Base-by-base conservation (phyloP, 345 rosid genomes). In the Dovyalis caffra region DNA sequence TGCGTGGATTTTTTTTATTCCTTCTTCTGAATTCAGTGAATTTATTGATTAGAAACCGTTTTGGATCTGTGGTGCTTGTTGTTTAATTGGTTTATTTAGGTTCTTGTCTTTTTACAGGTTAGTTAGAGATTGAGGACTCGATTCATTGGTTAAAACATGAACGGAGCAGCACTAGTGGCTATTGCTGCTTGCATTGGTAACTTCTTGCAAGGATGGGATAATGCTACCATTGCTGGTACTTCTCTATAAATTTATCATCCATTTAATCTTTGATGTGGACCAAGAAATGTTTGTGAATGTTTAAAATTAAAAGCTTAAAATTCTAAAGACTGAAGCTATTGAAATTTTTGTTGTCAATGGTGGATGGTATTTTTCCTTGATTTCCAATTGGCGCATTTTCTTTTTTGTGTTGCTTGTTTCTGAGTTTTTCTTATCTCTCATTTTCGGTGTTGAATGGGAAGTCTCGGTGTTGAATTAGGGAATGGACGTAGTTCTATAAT, bases 131-230 rank as follows among this genome's bases (percentile, higher is more conserved):
- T 74, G 56, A 63, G 66, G 70, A 37, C 69, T 73, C 75, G 76
- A 77, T 78, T 71, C 60, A 29, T 64, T 67, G 80, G 63, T 66
- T 29, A 67, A 74, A 81, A 79, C 83, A 91, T 92, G 98, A 89
- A 72, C 67, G 96, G 93, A 79, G 94, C 98, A 73, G 91, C 89
- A 31, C 72, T 87, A 69, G 99, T 95, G 71, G 99, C 99, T 80
- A 86, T 95, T 83, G 92, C 90, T 57, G 98, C 99, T 64, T 79
- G 97, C 16, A 74, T 95, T 68, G 99, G 99, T 66, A 95, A 90
- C 88, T 93, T 95, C 84, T 88, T 95, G 75, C 99, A 93, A 84
- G 99, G 99, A 86, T 95, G 99, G 99, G 99, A 95, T 87, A 95
- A 93, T 86, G 99, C 99, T 74, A 92, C 98, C 31, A 95, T 95